A percentile compares a stretch with the other conserved stretches of the same genome.
Conservation (phyloP, 257 asterid genomes). For the Nicotiana undulata region DNA sequence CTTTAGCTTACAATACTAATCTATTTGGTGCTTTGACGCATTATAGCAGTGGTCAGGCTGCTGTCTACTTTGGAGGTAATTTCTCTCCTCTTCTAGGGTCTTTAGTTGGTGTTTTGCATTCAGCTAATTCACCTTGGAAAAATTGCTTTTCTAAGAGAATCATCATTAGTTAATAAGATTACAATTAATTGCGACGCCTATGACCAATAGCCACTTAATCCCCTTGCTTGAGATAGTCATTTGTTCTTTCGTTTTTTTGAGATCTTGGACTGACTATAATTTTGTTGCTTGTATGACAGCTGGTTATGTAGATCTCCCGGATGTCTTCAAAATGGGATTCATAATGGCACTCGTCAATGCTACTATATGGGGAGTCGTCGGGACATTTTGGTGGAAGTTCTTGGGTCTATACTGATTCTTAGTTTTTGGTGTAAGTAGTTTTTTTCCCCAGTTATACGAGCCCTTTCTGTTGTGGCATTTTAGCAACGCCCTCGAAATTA, state of each 20-base stretch:
- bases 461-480: conserved; percentile 6
- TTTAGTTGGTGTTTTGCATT: not conserved
- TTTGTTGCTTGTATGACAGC: conserved; percentile 38
- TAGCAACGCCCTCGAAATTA: not conserved
- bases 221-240: not conserved
- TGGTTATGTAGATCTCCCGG: conserved; percentile 91
- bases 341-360: conserved; percentile 79
- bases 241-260: not conserved
- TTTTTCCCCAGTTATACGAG: conserved; percentile 4
- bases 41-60: conserved; percentile 98
- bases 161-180: not conserved
- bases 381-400: conserved; percentile 92
- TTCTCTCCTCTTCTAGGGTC: not conserved
- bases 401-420: conserved; percentile 64
- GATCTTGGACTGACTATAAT: conserved; percentile 10
- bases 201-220: not conserved
- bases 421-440: conserved; percentile 18
- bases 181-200: no score
- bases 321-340: conserved; percentile 77
- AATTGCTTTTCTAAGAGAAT: not conserved
- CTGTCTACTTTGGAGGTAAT: conserved; percentile 92
- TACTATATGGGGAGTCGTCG: conserved; percentile 64
- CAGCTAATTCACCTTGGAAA: not conserved
- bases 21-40: conserved; percentile 92
- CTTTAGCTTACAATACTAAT: conserved; percentile 83